A percentile compares a stretch with the other conserved stretches of the same genome.
Conservation (phyloP, 768 basidiomycete genomes). For the Boletus vinaceobasis region DNA sequence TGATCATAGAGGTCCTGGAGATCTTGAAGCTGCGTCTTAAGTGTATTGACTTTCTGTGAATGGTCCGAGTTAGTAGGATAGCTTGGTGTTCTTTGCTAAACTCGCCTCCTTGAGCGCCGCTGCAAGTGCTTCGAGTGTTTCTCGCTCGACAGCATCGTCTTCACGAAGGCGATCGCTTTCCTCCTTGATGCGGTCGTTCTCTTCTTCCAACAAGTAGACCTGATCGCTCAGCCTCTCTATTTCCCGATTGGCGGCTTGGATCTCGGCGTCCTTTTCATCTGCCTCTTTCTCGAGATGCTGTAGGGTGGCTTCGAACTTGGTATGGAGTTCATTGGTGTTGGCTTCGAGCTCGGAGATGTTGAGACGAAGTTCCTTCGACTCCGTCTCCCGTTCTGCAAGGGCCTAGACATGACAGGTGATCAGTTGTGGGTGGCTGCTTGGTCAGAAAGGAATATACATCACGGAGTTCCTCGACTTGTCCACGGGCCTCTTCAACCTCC, state of each 20-base stretch:
- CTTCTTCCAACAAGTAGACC: slow-evolving; percentile 83
- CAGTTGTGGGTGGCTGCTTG: not conserved
- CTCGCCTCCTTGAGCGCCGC: slow-evolving; percentile 78
- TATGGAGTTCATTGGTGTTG: slow-evolving; percentile 63
- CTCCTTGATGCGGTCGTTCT: slow-evolving; percentile 72
- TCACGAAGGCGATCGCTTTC: slow-evolving; percentile 65
- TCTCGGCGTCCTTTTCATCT: slow-evolving; percentile 76
- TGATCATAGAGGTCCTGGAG: slow-evolving; percentile 63
- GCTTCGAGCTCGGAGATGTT: slow-evolving; percentile 74
- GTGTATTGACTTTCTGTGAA: slow-evolving; percentile 60
- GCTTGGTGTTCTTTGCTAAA: not conserved
- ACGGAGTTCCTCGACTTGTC: slow-evolving; percentile 74
- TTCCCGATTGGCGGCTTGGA: slow-evolving; percentile 68
- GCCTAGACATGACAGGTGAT: slow-evolving; percentile 40
- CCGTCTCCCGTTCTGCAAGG: slow-evolving; percentile 74
- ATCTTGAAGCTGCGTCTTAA: slow-evolving; percentile 67
- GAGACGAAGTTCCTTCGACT: slow-evolving; percentile 70
- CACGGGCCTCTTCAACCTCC: slow-evolving; percentile 78
- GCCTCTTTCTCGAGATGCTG: slow-evolving; percentile 75
- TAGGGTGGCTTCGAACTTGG: slow-evolving; percentile 71
- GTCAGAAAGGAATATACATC: slow-evolving; percentile 46
- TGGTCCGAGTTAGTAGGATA: not conserved
- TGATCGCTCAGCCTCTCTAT: slow-evolving; percentile 79
- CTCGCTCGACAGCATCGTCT: slow-evolving; percentile 70
- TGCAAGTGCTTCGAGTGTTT: slow-evolving; percentile 62